Evolutionary conservation across 495 filamentous ascomycete species (phyloP).

Genomic region (Articulospora tetracladia): DNA sequence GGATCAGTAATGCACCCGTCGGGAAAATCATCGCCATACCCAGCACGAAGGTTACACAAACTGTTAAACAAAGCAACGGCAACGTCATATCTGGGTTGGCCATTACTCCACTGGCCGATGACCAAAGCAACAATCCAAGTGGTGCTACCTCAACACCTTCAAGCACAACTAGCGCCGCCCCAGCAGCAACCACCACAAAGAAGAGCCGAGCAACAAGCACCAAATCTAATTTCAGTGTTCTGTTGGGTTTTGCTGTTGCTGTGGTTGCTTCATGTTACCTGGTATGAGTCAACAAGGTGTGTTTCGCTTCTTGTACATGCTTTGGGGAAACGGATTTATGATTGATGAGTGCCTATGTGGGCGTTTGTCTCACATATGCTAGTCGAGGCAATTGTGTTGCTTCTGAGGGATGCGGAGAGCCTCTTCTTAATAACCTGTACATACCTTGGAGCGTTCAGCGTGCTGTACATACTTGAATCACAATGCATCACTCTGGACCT

Average conservation of each 20-base stretch:
- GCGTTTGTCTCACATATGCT: neutral
- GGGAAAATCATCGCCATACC: constrained; percentile 58
- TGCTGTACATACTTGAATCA: neutral
- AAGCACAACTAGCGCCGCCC: constrained; percentile 6
- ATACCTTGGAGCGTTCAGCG: neutral
- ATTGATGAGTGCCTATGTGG: constrained; percentile 2
- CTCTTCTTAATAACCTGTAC: neutral
- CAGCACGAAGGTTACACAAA: constrained; percentile 44
- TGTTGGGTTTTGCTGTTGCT: constrained; percentile 3
- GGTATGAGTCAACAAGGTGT: neutral
- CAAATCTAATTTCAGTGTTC: neutral
- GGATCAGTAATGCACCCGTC: constrained; percentile 34
- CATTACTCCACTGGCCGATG: constrained; percentile 46
- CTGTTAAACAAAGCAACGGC: constrained; percentile 53
- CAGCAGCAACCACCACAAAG: constrained; percentile 21
- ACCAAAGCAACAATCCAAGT: constrained; percentile 51
- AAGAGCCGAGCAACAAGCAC: constrained; percentile 6
- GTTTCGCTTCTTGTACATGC: constrained; percentile 12
- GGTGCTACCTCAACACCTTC: constrained; percentile 16
- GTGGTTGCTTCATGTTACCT: neutral
- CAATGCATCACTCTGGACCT: too few relatives aligned
- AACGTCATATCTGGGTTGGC: constrained; percentile 46
- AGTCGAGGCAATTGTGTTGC: neutral
- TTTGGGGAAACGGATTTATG: neutral
- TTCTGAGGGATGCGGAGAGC: neutral